Conservation (phyloP, 1,284 basidiomycete species). For the Neonothopanus nambi region DNA sequence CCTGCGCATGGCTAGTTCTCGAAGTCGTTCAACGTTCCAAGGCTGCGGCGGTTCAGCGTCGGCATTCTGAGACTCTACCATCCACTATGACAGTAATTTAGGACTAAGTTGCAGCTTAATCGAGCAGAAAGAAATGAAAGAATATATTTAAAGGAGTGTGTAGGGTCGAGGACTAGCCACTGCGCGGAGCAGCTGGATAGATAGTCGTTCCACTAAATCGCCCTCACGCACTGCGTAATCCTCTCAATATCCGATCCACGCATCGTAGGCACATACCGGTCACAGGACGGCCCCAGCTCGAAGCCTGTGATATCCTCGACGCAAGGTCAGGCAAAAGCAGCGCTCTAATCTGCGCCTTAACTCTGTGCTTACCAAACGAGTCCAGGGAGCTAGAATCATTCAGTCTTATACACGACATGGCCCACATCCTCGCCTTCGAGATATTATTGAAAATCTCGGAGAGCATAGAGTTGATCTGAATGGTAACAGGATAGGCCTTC, state of each 20-base stretch:
- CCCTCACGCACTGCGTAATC: conserved; percentile 67
- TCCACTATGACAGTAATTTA: too few relatives aligned
- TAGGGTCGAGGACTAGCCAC: too few relatives aligned
- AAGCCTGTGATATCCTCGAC: conserved; percentile 71
- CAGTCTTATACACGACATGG: conserved; percentile 81
- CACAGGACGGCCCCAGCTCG: conserved; percentile 66
- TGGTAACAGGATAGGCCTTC: conserved; percentile 80
- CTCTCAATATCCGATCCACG: conserved; percentile 62
- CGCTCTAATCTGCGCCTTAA: conserved; percentile 78
- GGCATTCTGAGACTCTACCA: too few relatives aligned
- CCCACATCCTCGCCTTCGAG: too few relatives aligned
- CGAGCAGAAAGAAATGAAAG: too few relatives aligned
- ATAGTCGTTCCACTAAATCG: conserved; percentile 79
- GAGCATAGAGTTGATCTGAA: conserved; percentile 81
- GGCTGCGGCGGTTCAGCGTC: too few relatives aligned
- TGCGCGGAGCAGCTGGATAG: too few relatives aligned
- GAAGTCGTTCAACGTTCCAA: too few relatives aligned
- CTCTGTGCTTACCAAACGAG: conserved; percentile 85
- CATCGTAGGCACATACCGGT: conserved; percentile 77
- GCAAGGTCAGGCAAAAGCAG: conserved; percentile 77
- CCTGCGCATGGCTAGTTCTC: too few relatives aligned
- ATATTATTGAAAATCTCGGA: conserved; percentile 69
- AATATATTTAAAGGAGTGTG: too few relatives aligned
- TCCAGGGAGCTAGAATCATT: conserved; percentile 88
- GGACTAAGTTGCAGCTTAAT: too few relatives aligned